Evolutionary conservation across 495 filamentous ascomycete genomes (phyloP).

Genomic region (Hyaloscypha hepaticicola): DNA sequence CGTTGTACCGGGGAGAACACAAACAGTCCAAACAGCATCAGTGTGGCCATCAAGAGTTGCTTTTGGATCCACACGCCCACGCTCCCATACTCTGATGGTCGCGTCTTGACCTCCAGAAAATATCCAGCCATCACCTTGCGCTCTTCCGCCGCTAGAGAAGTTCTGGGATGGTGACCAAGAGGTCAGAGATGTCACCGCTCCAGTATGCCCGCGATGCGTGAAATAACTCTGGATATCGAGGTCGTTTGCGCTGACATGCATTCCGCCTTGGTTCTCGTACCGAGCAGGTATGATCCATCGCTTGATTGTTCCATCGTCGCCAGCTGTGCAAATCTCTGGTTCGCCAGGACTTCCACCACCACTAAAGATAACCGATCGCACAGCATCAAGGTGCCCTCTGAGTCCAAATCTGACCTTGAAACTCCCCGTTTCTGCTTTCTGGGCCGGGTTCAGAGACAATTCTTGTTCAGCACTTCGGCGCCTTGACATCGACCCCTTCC

Average conservation of each 20-base stretch:
- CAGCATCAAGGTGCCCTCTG: slow-evolving; percentile 88
- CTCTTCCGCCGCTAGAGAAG: slow-evolving; percentile 84
- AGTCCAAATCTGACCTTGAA: slow-evolving; percentile 95
- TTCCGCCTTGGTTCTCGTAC: slow-evolving; percentile 59
- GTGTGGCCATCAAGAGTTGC: slow-evolving; percentile 92
- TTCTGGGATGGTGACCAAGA: slow-evolving; percentile 81
- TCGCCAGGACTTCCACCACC: slow-evolving; percentile 92
- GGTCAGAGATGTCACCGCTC: slow-evolving; percentile 83
- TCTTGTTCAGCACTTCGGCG: slow-evolving; percentile 58
- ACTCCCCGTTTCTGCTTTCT: slow-evolving; percentile 59
- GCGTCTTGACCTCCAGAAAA: slow-evolving; percentile 96
- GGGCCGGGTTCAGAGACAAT: slow-evolving; percentile 44
- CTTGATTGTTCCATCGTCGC: slow-evolving; percentile 94
- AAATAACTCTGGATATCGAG: slow-evolving; percentile 91
- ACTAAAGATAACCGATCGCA: slow-evolving; percentile 91
- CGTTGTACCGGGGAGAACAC: slow-evolving; percentile 83
- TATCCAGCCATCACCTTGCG: slow-evolving; percentile 90
- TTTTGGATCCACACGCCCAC: slow-evolving; percentile 90
- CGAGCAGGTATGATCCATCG: slow-evolving; percentile 90
- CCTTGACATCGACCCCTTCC: slow-evolving; percentile 76
- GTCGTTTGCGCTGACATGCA: slow-evolving; percentile 60
- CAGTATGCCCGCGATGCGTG: slow-evolving; percentile 88
- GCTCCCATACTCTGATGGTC: slow-evolving; percentile 91
- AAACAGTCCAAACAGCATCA: slow-evolving; percentile 94
- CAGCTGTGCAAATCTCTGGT: slow-evolving; percentile 94